These are phyloP conservation scores for Penicillium crystallinum DNA, from an alignment of 495 filamentous ascomycete species.

Conservation along the genomic window DNA sequence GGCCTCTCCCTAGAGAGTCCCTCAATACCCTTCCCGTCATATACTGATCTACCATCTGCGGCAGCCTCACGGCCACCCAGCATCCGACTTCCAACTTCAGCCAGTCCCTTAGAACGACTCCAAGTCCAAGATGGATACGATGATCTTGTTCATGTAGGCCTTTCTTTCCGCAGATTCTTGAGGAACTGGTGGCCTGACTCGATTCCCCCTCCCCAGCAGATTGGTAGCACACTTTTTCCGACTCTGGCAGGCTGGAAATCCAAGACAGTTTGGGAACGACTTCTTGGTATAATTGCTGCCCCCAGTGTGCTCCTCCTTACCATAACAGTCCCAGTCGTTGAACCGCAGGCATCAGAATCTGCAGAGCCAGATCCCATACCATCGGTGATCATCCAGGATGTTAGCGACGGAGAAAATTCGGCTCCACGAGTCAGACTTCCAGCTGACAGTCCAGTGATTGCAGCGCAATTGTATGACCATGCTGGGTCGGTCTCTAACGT, in stretches of 20 bases:
- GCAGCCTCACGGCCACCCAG: conserved; percentile 47
- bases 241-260: conserved; percentile 74
- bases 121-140: conserved; percentile 28
- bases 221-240: conserved; percentile 77
- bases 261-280: conserved; percentile 71
- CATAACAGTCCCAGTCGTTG: conserved; percentile 88
- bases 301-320: conserved; percentile 89
- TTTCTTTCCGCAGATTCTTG: conserved; percentile 2
- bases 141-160: conserved; percentile 13
- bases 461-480: conserved; percentile 13
- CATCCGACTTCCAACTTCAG: conserved; percentile 43
- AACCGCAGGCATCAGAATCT: conserved; percentile 53
- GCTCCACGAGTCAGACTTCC: conserved; percentile 35
- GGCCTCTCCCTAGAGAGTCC: conserved; percentile 25
- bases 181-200: conserved; percentile 71
- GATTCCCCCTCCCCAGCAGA: conserved; percentile 59
- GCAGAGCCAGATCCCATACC: conserved; percentile 29
- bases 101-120: conserved; percentile 45
- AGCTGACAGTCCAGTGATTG: conserved; percentile 40
- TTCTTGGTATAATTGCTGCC: conserved; percentile 71
- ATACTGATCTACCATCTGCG: conserved; percentile 42
- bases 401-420: conserved; percentile 18
- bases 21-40: conserved; percentile 46
- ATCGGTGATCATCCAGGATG: conserved; percentile 34
- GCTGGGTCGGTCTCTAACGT: conserved; percentile 7